Evolutionary conservation across 1,139 yeast species (phyloP).

Genomic region (Blastobotrys petasosporus): DNA sequence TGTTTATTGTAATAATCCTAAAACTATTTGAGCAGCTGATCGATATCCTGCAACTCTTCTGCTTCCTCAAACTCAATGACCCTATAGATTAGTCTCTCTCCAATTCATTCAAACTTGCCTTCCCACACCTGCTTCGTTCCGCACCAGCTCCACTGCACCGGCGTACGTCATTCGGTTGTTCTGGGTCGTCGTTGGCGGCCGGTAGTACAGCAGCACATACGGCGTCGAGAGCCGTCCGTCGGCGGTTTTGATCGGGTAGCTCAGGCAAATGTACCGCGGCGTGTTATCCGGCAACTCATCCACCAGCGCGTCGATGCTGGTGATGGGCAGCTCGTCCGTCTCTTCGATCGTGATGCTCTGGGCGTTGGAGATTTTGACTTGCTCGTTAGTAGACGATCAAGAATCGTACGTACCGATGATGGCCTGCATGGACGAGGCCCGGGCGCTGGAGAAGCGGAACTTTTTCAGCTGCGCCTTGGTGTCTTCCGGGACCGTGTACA

Average conservation of each 20-base stretch:
- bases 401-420: slow-evolving; percentile 47
- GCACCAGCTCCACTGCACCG: slow-evolving; percentile 74
- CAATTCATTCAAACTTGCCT: slow-evolving; percentile 51
- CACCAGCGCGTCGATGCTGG: slow-evolving; percentile 48
- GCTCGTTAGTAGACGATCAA: too few species aligned
- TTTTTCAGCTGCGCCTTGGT: slow-evolving; percentile 59
- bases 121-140: slow-evolving; percentile 71
- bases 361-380: slow-evolving; percentile 20
- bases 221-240: slow-evolving; percentile 78
- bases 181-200: slow-evolving; percentile 78
- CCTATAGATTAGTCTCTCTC: too few species aligned
- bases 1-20: too few species aligned
- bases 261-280: slow-evolving; percentile 69
- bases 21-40: slow-evolving; percentile 6
- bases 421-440: slow-evolving; percentile 60
- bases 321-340: slow-evolving; percentile 19
- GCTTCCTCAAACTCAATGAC: slow-evolving; percentile 31
- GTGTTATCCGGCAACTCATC: slow-evolving; percentile 79
- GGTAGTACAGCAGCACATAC: slow-evolving; percentile 72
- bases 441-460: slow-evolving; percentile 65
- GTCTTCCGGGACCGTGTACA: slow-evolving; percentile 62
- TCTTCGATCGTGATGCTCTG: slow-evolving; percentile 23
- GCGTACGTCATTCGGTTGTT: slow-evolving; percentile 82
- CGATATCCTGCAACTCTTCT: slow-evolving; percentile 29
- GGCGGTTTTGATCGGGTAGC: slow-evolving; percentile 62